Evolutionary conservation across 148 eudicot genomes (phyloP).

Genomic region (Camellia granthamiana): DNA sequence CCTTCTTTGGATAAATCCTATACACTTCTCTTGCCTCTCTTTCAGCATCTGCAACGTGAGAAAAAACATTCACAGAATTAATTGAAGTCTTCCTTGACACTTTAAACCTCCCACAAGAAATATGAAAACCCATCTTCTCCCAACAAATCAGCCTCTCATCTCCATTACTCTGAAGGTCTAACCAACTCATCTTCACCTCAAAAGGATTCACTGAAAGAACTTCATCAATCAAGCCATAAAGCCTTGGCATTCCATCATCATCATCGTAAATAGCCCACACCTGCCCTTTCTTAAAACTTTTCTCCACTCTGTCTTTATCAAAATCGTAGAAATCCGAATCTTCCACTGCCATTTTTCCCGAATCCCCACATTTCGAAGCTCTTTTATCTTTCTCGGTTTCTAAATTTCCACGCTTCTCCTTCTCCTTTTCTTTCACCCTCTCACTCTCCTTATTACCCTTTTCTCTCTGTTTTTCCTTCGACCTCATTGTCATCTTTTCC

Average conservation of each 20-base stretch:
- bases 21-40: constrained; percentile 76
- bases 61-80: constrained; percentile 60
- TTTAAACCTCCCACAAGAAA: constrained; percentile 78
- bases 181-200: constrained; percentile 66
- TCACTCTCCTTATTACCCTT: constrained; percentile 22
- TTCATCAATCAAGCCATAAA: constrained; percentile 73
- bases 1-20: constrained; percentile 74
- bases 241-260: constrained; percentile 93
- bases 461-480: constrained; percentile 25
- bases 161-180: constrained; percentile 49
- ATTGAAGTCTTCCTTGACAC: constrained; percentile 46
- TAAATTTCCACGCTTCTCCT: constrained; percentile 8
- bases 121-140: constrained; percentile 53
- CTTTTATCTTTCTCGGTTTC: constrained; percentile 10
- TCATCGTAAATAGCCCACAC: constrained; percentile 92
- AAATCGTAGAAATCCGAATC: constrained; percentile 91
- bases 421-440: constrained; percentile 16
- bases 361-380: constrained; percentile 27
- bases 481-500: constrained; percentile 23
- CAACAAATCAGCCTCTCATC: constrained; percentile 37
- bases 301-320: constrained; percentile 68
- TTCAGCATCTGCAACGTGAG: constrained; percentile 68
- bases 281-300: constrained; percentile 80
- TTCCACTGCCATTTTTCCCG: constrained; percentile 68
- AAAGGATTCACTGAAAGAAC: constrained; percentile 68